These are phyloP conservation scores for Oenanthe javanica DNA, from an alignment of 140 eudicot genomes.

Conservation along the genomic window DNA sequence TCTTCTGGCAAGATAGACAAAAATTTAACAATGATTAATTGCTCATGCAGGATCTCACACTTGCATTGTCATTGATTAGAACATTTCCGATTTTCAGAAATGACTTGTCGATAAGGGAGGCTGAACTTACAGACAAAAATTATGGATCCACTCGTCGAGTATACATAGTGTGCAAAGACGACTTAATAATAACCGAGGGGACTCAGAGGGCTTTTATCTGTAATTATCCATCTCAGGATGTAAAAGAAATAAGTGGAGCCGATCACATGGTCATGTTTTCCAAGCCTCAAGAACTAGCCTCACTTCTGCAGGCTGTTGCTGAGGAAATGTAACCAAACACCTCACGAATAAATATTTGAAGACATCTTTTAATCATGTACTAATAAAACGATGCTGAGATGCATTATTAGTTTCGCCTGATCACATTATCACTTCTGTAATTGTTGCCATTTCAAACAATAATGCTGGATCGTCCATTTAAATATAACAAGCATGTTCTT, in stretches of 20 bases:
- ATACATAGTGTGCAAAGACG: constrained; percentile 17
- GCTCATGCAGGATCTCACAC: constrained; percentile 26
- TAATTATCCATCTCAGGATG: constrained; percentile 26
- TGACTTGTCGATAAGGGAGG: constrained; percentile 7
- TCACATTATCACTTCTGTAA: not conserved
- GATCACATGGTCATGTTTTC: constrained; percentile 19
- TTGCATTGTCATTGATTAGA: constrained; percentile 26
- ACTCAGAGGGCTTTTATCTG: constrained; percentile 20
- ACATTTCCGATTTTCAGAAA: constrained; percentile 9
- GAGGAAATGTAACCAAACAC: not conserved
- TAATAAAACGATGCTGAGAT: not conserved
- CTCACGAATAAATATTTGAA: not conserved
- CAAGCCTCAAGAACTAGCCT: not conserved
- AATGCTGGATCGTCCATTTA: not conserved
- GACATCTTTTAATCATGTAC: not conserved
- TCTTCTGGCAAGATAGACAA: too few species aligned
- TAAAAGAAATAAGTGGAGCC: constrained; percentile 24
- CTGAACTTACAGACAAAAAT: constrained; percentile 14
- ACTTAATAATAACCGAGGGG: constrained; percentile 9
- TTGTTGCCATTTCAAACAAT: not conserved
- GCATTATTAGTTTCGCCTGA: not conserved
- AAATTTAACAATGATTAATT: not conserved
- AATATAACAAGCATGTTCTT: not conserved
- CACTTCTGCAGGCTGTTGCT: not conserved
- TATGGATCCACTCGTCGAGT: constrained; percentile 34